These are phyloP conservation scores for Boehmeria nivea DNA, from an alignment of 306 rosid genomes.

Conservation along the genomic window DNA sequence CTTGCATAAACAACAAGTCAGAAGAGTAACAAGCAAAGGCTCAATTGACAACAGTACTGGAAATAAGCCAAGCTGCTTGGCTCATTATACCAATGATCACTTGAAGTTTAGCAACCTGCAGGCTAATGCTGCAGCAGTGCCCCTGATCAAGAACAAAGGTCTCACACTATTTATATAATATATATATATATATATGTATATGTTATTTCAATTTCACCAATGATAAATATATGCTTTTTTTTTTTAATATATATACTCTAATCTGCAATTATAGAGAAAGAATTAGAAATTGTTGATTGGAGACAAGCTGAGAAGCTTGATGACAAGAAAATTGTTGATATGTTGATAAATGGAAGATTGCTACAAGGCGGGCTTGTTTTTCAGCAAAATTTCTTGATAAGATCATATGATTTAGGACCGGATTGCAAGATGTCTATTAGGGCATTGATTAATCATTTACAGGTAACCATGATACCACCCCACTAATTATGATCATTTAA, in stretches of 20 bases:
- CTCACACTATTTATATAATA: neutral
- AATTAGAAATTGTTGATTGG: neutral
- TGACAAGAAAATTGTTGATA: neutral
- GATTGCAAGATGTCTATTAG: slow-evolving; percentile 13
- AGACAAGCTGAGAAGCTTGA: neutral
- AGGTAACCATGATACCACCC: slow-evolving; percentile 6
- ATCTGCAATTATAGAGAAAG: too few species aligned
- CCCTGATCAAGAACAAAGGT: neutral
- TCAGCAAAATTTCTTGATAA: slow-evolving; percentile 13
- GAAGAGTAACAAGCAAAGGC: neutral
- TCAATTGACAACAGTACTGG: neutral
- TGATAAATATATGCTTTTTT: neutral
- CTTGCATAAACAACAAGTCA: neutral
- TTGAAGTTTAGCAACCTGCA: neutral
- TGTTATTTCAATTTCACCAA: neutral
- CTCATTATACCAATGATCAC: too few species aligned
- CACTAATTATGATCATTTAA: too few species aligned
- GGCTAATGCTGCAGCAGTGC: neutral
- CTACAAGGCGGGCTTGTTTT: slow-evolving; percentile 12
- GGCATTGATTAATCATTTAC: slow-evolving; percentile 19
- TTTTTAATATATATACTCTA: too few species aligned
- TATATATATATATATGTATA: neutral
- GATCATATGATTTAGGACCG: slow-evolving; percentile 19
- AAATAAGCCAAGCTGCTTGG: neutral
- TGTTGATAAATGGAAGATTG: neutral